Evolutionary conservation across 2,329 filamentous ascomycete genomes (phyloP).

Genomic region (Zymoseptoria tritici): DNA sequence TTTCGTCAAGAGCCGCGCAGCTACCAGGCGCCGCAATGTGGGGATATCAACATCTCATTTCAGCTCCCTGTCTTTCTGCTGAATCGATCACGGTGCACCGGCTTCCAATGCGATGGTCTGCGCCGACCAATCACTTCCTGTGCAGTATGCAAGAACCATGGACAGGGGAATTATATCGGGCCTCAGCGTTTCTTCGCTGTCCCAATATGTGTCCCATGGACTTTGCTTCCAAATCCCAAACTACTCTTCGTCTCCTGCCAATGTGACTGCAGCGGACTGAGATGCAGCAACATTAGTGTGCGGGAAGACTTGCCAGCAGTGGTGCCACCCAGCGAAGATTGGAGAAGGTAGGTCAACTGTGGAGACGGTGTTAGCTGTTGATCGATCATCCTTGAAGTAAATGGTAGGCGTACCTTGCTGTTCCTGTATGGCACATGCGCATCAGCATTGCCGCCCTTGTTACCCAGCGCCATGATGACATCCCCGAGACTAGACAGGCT

Average conservation of each 20-base stretch:
- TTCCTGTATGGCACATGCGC: conserved; percentile 86
- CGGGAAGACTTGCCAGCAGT: conserved; percentile 53
- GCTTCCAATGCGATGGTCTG: no score
- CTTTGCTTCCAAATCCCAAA: conserved; percentile 89
- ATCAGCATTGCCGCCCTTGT: conserved; percentile 59
- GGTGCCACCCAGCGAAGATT: conserved; percentile 91
- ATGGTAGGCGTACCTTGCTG: conserved; percentile 60
- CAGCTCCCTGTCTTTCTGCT: neutral
- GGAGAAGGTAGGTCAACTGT: conserved; percentile 84
- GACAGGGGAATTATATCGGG: neutral
- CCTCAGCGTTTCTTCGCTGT: conserved; percentile 58
- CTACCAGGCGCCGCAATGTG: neutral
- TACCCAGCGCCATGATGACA: conserved; percentile 87
- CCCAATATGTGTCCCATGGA: conserved; percentile 86
- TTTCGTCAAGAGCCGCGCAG: neutral
- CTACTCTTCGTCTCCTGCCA: conserved; percentile 89
- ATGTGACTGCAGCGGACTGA: conserved; percentile 83
- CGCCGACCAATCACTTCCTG: no score
- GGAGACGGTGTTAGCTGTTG: neutral
- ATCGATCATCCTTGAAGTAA: neutral
- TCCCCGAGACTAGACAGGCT: conserved; percentile 86
- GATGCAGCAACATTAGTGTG: conserved; percentile 99
- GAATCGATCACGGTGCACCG: no score
- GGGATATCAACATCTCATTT: neutral
- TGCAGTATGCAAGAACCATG: neutral